Base-by-base conservation (phyloP, 1,284 basidiomycete genomes). In the Cryptococcus hybrid region DNA sequence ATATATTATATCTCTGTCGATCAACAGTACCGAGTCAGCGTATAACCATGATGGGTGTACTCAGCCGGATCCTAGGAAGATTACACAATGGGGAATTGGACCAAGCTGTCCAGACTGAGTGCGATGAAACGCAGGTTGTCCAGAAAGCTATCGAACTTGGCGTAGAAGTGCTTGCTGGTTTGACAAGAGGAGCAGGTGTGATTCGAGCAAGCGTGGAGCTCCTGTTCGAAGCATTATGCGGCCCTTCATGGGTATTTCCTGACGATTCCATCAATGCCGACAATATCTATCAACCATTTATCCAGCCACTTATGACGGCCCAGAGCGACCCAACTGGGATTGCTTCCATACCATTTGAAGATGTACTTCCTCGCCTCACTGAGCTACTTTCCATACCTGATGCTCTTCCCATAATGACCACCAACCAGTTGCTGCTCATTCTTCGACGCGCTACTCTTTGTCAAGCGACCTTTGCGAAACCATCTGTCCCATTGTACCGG, bases 11-110 rank as follows among this genome's bases (percentile, higher is more conserved):
- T 48, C 82, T 95, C 3, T 85, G 86, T 1, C 82, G 89, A 52
- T 93, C 90, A 5, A 90, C 87, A 0, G 88, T 93, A 0, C 85
- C 88, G 7, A 87, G 88, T 8, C 93, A 97, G 71, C 82, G 92
- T 35, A 85, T 88, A 7, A 85, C 86, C 0, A 92, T 94, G 85
- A 80, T 96, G 30, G 84, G 85, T 7, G 82, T 95, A 0, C 78
- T 96, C 0, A 82, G 82, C 0, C 82, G 83, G 35, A 83, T 93
- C 39, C 78, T 84, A 3, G 9, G n/a, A 18, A 55, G 34, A 13
- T 56, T 52, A 6, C 51, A 52, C 51, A 24, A 53, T 8, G 55
- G 52, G 34, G 47, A 52, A 40, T 43, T 57, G 7, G 7, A 46
- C 8, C 42, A 52, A 11, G 30, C 45, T 36, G 56, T 61, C 2